Evolutionary conservation across 805 yeast genomes (phyloP), one percentile per base, ranked within the genome.

Genomic region (Pichia exigua): DNA sequence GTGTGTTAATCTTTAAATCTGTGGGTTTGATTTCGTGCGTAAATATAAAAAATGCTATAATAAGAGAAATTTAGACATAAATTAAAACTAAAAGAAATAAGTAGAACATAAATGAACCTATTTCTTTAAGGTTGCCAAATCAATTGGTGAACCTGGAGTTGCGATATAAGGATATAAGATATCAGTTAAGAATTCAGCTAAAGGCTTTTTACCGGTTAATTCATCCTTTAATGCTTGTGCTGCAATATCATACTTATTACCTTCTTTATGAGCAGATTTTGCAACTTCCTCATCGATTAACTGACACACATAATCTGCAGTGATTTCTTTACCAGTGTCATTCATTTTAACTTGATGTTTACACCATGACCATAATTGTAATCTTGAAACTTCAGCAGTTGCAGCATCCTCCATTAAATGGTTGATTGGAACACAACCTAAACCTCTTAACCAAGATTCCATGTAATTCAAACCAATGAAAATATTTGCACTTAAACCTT

Each of bases 381-480:
- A 77, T 72, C 94, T 78, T 39, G 91, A 83, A 41, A 86, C 95
- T 69, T 86, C 95, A 42, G 94, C 92, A 47, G 95, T 86, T 35
- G 94, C 94, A 28, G 95, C 95, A 68, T 86, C 95, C 70, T 86
- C 95, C 95, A 86, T 86, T 68, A 86, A 74, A 66, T 81, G 79
- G 73, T 86, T 85, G 67, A 86, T 86, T 58, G 95, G 92, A 54
- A 85, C 91, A 75, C 94, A 86, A 17, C 95, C 95, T 49, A 82
- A 71, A 54, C 89, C 89, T 66, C 90, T 77, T 61, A 85, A 76
- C 95, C 95, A 86, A 30, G 91, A 87, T 71, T 86, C 94, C 76
- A 85, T 85, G 67, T 86, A 86, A 57, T 83, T 80, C 59, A 86
- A 72, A 43, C 94, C 94, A 67, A 86, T 85, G 63, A 80, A 79